Base-by-base conservation (phyloP, 805 yeast genomes). In the Nakazawaea laoshanensis region DNA sequence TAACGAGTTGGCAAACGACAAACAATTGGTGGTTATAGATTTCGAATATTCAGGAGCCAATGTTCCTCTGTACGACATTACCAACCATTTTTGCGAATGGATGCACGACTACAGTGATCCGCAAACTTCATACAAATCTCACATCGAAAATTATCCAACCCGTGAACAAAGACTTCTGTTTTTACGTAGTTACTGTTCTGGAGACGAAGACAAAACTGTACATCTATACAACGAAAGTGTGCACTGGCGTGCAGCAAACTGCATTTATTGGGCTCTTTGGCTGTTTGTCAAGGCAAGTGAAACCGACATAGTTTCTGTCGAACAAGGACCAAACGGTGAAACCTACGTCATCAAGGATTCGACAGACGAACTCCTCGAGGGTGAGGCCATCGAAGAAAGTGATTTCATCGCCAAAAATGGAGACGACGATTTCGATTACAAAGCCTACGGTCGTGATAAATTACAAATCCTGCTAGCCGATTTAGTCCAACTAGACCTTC, bases 31-130 rank as follows among this genome's bases (percentile, higher is more conserved):
- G 8, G 98, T 92, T 8, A 92, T 92, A 48, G 98, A 92, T 53
- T 92, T 92, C 54, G 98, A 92, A 58, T 92, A 89, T 54, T 77
- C 95, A 0, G 96, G 96, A 1, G 77, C 94, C 8, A 92, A 88
- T 49, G 65, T 77, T 28, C 86, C 95, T 2, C 95, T 94, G 2
- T 85, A 67, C 51, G 98, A 92, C 52, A 72, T 92, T 36, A 88
- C 88, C 10, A 88, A 92, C 53, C 98, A 92, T 59, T 83, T 92
- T 45, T 71, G 83, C 42, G 98, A 89, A 60, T 89, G 98, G 98
- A 92, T 88, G 96, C 70, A 85, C 30, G 86, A 92, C 59, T 92
- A 89, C 52, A 84, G 80, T 48, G 72, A 75, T 44, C 70, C 77
- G 1, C 60, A 64, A 13, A 57, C 64, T 11, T 53, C 65, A 23